These are phyloP conservation scores for Aureobasidium sp. DNA, from an alignment of 2,329 filamentous ascomycete genomes.

Conservation along the genomic window DNA sequence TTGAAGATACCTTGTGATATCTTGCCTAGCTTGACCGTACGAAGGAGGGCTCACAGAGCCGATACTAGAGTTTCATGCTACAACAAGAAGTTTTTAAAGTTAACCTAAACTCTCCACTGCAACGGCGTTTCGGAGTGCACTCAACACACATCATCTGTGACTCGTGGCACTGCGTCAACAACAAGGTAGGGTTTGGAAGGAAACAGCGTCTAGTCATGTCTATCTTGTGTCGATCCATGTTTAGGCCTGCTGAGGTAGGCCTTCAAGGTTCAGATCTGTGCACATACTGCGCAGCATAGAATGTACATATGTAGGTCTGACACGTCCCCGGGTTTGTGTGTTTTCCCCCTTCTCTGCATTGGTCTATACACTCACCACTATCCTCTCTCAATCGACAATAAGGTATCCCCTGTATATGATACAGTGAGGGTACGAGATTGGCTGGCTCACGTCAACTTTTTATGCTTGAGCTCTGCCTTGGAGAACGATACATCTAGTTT, in stretches of 20 bases:
- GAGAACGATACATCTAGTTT: neutral
- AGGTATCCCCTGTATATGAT: neutral
- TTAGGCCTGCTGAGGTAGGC: neutral
- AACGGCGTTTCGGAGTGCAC: neutral
- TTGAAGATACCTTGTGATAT: neutral
- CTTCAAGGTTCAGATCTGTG: neutral
- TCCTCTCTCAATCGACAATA: neutral
- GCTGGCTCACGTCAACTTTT: neutral
- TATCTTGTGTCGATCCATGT: neutral
- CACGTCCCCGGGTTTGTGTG: neutral
- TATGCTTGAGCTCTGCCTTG: no score
- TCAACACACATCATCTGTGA: neutral
- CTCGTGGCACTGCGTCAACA: neutral
- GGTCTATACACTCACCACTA: neutral
- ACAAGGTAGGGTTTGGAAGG: neutral
- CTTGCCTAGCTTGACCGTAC: neutral
- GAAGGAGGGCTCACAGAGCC: neutral
- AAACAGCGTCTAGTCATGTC: neutral
- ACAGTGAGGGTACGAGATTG: neutral
- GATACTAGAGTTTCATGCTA: slow-evolving; percentile 4
- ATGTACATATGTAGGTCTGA: neutral
- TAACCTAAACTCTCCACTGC: neutral
- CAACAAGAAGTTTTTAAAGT: neutral
- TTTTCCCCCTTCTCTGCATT: neutral
- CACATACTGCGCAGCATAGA: neutral